Conservation (phyloP, 2,329 filamentous ascomycete genomes). For the Verticillium klebahnii region DNA sequence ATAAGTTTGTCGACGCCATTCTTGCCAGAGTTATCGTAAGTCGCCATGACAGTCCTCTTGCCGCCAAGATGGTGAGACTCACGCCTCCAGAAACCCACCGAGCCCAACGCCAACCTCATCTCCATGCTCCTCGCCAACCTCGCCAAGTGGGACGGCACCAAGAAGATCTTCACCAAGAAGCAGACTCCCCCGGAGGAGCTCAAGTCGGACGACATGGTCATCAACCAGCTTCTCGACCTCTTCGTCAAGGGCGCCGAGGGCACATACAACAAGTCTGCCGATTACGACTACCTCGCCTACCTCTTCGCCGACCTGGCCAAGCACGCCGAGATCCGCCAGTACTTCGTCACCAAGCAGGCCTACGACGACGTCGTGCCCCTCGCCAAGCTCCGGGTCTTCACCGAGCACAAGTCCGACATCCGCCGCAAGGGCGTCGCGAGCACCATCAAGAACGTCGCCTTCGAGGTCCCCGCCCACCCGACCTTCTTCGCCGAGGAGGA, state of each 20-base stretch:
- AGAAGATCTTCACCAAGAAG: slow-evolving; percentile 62
- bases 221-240: slow-evolving; percentile 91
- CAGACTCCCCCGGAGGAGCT: slow-evolving; percentile 66
- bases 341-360: slow-evolving; percentile 68
- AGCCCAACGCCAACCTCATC: slow-evolving; percentile 77
- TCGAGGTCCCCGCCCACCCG: slow-evolving; percentile 71
- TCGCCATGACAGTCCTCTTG: slow-evolving; percentile 20
- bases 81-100: slow-evolving; percentile 51
- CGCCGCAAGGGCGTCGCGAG: slow-evolving; percentile 91
- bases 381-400: slow-evolving; percentile 91
- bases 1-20: slow-evolving; percentile 72
- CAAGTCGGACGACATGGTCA: slow-evolving; percentile 64
- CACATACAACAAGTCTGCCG: slow-evolving; percentile 75
- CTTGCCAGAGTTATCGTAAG: slow-evolving; percentile 69
- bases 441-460: slow-evolving; percentile 90
- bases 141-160: slow-evolving; percentile 71
- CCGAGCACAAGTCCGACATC: slow-evolving; percentile 78
- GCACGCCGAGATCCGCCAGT: slow-evolving; percentile 66
- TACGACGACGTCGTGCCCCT: slow-evolving; percentile 85
- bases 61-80: background rate
- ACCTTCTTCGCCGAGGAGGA: slow-evolving; percentile 66
- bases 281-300: slow-evolving; percentile 92
- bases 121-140: slow-evolving; percentile 94
- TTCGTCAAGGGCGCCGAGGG: slow-evolving; percentile 90
- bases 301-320: slow-evolving; percentile 91